A percentile compares a stretch with the other conserved stretches of the same genome.
Conservation (phyloP, 2,329 filamentous ascomycete genomes). For the Calonectria montana region DNA sequence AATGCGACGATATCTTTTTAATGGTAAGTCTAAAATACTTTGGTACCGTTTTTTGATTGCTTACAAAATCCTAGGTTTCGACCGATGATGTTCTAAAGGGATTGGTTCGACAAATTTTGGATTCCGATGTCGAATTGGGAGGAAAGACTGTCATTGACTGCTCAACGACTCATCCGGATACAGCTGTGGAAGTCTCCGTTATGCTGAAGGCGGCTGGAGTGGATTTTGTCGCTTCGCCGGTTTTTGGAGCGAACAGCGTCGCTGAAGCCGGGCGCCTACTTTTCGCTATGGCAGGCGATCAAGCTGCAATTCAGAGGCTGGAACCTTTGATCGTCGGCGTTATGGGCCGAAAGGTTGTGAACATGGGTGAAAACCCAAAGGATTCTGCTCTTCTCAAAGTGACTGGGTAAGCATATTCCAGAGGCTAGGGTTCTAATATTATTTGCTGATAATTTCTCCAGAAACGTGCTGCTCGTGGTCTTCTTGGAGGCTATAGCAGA, state of each 20-base stretch:
- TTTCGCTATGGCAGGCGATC: not conserved
- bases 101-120: not conserved
- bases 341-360: not conserved
- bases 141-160: not conserved
- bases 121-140: not conserved
- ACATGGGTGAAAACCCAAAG: not conserved
- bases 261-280: not conserved
- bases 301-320: not conserved
- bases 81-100: not conserved
- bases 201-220: not conserved
- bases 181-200: not conserved
- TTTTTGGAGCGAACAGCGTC: not conserved
- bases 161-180: not conserved
- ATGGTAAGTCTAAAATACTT: not conserved
- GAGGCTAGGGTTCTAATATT: fast-evolving
- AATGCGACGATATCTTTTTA: not conserved
- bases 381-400: not conserved
- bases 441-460: not conserved
- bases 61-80: not conserved
- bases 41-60: not conserved
- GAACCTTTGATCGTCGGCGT: not conserved
- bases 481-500: not conserved
- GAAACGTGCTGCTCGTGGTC: not conserved
- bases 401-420: not conserved
- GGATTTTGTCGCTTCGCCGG: not conserved